Base-by-base conservation (phyloP, 495 filamentous ascomycete genomes). In the Aspergillus olivimuriae region DNA sequence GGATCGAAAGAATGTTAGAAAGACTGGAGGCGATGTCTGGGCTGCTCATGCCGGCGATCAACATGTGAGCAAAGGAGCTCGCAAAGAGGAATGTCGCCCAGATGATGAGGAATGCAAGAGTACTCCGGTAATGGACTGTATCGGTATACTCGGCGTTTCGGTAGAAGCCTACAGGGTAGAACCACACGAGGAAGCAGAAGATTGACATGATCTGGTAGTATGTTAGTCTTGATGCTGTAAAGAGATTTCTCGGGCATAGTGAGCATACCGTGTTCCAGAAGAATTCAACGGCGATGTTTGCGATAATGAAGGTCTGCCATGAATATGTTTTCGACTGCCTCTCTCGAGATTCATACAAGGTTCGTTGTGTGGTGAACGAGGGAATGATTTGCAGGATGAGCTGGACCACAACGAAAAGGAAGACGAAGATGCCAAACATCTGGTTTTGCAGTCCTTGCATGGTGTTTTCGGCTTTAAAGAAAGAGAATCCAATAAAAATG, bases 401-500 rank as follows among this genome's bases (percentile, higher is more conserved):
- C 48, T 83, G 77, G 44, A 76, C 75, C 55, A 88, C 82, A 34
- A 91, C 73, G 7, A 76, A 86, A 33, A 87, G 63, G 11, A 94
- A 65, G 64, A 87, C 77, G 70, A 94, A 91, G 62, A 92, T 78
- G 52, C 77, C 68, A 53, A 90, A 91, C 61, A 89, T 81, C 56
- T 88, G 84, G 53, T 90, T 90, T 52, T 89, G 85, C 2, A 91
- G 75, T 30, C 86, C 88, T 56, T 89, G 84, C 8, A 78, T 63
- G 1, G 74, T 73, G 59, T 80, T 83, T 30, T 72, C 63, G 0
- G 82, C 72, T n/a, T 79, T 71, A 72, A 75, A 86, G 66, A 94
- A 89, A 44, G 82, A 83, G 64, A 92, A 85, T 16, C 86, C 87
- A 56, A 88, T 86, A 65, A 91, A 89, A 8, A 90, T 67, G 1